These are phyloP conservation scores for Paraphaeosphaeria minitans DNA, from an alignment of 2,329 filamentous ascomycete genomes.

Conservation along the genomic window DNA sequence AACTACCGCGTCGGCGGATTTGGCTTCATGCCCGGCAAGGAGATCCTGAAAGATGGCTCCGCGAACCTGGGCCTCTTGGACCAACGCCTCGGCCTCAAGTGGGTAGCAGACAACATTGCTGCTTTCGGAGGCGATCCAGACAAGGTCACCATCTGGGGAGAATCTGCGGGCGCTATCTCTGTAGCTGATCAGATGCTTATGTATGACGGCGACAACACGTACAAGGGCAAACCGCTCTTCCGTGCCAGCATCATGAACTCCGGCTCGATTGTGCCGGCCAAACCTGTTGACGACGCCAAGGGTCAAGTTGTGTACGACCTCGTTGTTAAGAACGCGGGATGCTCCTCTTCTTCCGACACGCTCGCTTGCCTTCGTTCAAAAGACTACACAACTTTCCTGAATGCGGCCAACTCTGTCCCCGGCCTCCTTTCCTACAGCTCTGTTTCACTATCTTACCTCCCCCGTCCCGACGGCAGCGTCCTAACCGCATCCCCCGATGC, in stretches of 20 bases:
- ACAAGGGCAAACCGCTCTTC: slow-evolving; percentile 77
- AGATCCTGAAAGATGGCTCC: slow-evolving; percentile 69
- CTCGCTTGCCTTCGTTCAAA: slow-evolving; percentile 56
- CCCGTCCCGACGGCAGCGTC: slow-evolving; percentile 70
- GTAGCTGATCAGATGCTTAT: slow-evolving; percentile 77
- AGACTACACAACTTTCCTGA: slow-evolving; percentile 57
- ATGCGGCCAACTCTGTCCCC: slow-evolving; percentile 72
- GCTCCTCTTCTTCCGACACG: slow-evolving; percentile 48
- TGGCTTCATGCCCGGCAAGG: slow-evolving; percentile 72
- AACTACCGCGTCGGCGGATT: slow-evolving; percentile 80
- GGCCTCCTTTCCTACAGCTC: slow-evolving; percentile 70
- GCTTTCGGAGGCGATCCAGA: slow-evolving; percentile 78
- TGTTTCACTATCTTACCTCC: slow-evolving; percentile 73
- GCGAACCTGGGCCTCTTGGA: slow-evolving; percentile 75
- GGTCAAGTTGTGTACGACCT: slow-evolving; percentile 63
- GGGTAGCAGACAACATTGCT: slow-evolving; percentile 78
- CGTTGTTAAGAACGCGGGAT: slow-evolving; percentile 55
- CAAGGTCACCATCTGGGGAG: slow-evolving; percentile 82
- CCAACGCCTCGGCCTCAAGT: slow-evolving; percentile 73
- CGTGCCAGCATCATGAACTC: slow-evolving; percentile 74
- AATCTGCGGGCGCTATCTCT: slow-evolving; percentile 64
- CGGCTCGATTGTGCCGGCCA: slow-evolving; percentile 46
- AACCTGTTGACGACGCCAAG: slow-evolving; percentile 67
- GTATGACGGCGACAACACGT: slow-evolving; percentile 73
- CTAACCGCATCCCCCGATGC: slow-evolving; percentile 68